Evolutionary conservation across 139 green algal species (phyloP), one percentile per base, ranked within the genome.

Genomic region (Nannochloris sp.): DNA sequence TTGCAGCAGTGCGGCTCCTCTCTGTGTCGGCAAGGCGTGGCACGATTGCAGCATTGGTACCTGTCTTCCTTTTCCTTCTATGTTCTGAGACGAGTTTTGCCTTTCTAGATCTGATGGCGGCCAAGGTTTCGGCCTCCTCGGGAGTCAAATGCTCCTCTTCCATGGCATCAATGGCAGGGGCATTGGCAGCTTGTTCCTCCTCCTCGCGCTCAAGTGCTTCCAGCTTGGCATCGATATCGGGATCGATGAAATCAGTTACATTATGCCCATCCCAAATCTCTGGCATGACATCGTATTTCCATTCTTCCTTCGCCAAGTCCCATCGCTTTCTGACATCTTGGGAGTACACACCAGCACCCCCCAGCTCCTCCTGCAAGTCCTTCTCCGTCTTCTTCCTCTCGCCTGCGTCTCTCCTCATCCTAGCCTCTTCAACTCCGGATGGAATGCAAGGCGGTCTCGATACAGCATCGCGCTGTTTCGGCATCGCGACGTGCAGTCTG

Each of bases 221-320:
- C 67, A 99, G 82, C 61, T 81, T 81, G 14, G 81, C 86, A 40
- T 98, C 88, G 62, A 99, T 98, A 72, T 98, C 93, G 23, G 93
- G 76, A 71, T 99, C 93, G 44, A 99, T 80, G 63, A 96, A 99
- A 78, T 99, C 93, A 25, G 67, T 74, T 24, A 99, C 71, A 77
- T 99, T 99, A 74, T 97, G 85, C 10, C 93, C 93, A 66, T 97
- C 83, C 44, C 91, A 68, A 63, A 97, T 92, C 83, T 99, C 93
- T 0, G 93, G 93, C 78, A 97, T 87, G 74, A 96, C 92, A 84
- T 99, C 93, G 59, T 94, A 86, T 76, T 89, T 90, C 90, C 90
- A 96, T 29, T 51, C 66, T 2, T 81, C 68, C 57, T 95, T 64
- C 48, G 81, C 78, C 46, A 98, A 81, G 36, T 87, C 51, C 74